phyloP scores from a whole-genome alignment of 805 yeast species.

The Cyberlindnera veronae region DNA sequence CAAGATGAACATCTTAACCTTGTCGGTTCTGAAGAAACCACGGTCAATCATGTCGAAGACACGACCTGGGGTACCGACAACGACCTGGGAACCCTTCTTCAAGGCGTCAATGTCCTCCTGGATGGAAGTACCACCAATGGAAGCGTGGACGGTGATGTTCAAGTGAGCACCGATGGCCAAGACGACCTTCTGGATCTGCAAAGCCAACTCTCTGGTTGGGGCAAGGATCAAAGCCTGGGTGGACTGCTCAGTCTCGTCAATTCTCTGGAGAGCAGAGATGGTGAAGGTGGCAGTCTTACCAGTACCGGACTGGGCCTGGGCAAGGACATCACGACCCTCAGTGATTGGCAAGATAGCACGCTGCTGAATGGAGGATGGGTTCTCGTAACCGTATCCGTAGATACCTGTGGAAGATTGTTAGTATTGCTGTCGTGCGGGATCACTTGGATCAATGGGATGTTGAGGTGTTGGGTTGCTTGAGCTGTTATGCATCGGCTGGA shows the following conservation, averaged over 20 bases:
- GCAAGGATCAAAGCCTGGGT: slow-evolving; percentile 94
- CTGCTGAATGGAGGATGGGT: slow-evolving; percentile 96
- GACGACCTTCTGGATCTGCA: slow-evolving; percentile 93
- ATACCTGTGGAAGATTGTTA: slow-evolving; percentile 50
- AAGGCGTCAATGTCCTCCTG: slow-evolving; percentile 85
- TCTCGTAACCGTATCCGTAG: slow-evolving; percentile 91
- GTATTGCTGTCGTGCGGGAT: slow-evolving; percentile 4
- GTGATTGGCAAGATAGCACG: slow-evolving; percentile 96
- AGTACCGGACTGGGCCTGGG: slow-evolving; percentile 99
- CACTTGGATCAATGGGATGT: neutral
- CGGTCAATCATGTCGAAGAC: slow-evolving; percentile 94
- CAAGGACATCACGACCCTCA: slow-evolving; percentile 92
- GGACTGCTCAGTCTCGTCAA: slow-evolving; percentile 67
- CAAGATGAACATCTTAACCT: slow-evolving; percentile 88
- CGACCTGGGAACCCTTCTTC: slow-evolving; percentile 83
- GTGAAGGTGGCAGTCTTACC: slow-evolving; percentile 99
- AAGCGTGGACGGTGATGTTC: slow-evolving; percentile 90
- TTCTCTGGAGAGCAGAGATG: slow-evolving; percentile 70
- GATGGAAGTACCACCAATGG: slow-evolving; percentile 94
- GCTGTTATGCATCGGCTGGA: too few relatives aligned
- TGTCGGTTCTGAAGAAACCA: slow-evolving; percentile 74
- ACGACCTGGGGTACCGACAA: slow-evolving; percentile 98
- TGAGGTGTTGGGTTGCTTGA: neutral
- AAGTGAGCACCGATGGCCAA: slow-evolving; percentile 86
- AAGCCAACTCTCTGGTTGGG: slow-evolving; percentile 96